Evolutionary conservation across 1,284 basidiomycete species (phyloP).

Genomic region (Anthracocystis walkeri): DNA sequence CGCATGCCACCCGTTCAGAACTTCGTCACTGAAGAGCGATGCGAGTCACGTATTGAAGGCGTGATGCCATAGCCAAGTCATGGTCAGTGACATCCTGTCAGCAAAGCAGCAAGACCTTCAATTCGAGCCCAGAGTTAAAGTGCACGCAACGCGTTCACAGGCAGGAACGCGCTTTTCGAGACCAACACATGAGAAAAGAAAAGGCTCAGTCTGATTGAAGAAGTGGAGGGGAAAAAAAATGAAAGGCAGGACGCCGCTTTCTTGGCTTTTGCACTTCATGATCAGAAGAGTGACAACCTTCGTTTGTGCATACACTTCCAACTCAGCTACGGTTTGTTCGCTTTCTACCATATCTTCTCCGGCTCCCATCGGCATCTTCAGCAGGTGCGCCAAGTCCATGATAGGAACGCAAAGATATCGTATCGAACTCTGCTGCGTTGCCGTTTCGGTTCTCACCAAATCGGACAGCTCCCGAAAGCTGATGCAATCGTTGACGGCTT

Average conservation of each 20-base stretch:
- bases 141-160: background rate
- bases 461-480: slow-evolving; percentile 8
- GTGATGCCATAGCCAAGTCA: background rate
- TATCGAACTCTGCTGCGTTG: background rate
- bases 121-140: background rate
- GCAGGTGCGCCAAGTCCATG: background rate
- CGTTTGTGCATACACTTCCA: background rate
- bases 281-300: slow-evolving; percentile 4
- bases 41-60: no score
- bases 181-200: slow-evolving; percentile 11
- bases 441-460: background rate
- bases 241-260: background rate
- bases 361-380: background rate
- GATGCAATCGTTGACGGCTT: background rate
- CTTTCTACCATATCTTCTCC: background rate
- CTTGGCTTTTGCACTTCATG: background rate
- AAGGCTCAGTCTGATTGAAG: slow-evolving; percentile 8
- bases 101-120: background rate
- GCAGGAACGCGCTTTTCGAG: slow-evolving; percentile 2
- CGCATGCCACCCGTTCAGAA: no score
- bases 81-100: background rate
- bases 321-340: background rate
- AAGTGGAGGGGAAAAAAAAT: slow-evolving; percentile 25
- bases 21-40: no score
- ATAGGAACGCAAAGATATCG: background rate